These are phyloP conservation scores for Phaseolus lunatus DNA, from an alignment of 306 rosid genomes.

Conservation along the genomic window DNA sequence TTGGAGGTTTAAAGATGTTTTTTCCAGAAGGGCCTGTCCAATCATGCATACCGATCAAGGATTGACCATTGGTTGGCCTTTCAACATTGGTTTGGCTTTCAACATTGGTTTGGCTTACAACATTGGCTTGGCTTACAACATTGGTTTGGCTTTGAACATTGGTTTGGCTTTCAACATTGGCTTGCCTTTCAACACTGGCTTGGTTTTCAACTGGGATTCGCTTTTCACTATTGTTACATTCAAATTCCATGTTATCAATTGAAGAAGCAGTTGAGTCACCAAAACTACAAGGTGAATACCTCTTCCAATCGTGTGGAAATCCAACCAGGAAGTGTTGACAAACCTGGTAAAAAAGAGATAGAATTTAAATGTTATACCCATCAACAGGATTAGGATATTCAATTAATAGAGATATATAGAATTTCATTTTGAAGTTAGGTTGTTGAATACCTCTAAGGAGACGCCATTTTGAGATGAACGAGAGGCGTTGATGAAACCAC, in stretches of 20 bases:
- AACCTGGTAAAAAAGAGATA: slow-evolving; percentile 48
- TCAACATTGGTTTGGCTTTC: too few species aligned
- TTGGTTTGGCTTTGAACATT: not conserved
- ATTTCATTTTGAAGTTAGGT: not conserved
- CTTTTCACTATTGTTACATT: slow-evolving; percentile 20
- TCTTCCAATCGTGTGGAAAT: slow-evolving; percentile 82
- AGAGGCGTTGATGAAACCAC: slow-evolving; percentile 48
- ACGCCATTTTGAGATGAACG: slow-evolving; percentile 49
- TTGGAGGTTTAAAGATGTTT: slow-evolving; percentile 18
- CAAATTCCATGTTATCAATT: slow-evolving; percentile 7
- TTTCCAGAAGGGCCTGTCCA: not conserved
- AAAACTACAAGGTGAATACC: slow-evolving; percentile 28
- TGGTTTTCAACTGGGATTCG: slow-evolving; percentile 8
- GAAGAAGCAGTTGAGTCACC: slow-evolving; percentile 41
- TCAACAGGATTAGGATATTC: not conserved
- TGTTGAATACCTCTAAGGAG: slow-evolving; percentile 34
- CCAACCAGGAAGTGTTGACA: slow-evolving; percentile 65
- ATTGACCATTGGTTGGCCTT: not conserved
- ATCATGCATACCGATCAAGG: slow-evolving; percentile 7
- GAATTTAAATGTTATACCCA: not conserved
- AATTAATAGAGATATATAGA: not conserved
- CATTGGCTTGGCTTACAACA: not conserved
- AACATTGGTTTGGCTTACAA: not conserved
- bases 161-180: too few species aligned
- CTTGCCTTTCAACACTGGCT: not conserved